These are phyloP conservation scores for Oryza longistaminata DNA, from an alignment of 176 grass and related monocot species.

Conservation along the genomic window DNA sequence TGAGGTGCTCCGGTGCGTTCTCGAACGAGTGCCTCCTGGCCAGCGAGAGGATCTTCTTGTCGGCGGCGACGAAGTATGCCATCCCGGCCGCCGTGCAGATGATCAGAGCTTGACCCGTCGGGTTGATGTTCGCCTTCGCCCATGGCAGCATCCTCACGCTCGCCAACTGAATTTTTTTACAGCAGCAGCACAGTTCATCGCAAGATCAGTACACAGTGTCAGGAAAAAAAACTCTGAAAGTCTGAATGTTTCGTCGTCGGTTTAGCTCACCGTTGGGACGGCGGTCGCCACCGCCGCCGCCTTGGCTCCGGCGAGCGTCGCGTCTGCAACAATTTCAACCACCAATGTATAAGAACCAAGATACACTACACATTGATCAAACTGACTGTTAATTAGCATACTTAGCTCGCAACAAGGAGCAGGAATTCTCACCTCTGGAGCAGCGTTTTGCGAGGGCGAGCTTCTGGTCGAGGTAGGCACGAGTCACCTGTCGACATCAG, in stretches of 20 bases:
- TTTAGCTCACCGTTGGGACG: slow-evolving; percentile 52
- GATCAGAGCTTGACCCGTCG: no score
- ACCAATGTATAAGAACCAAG: neutral
- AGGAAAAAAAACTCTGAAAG: no score
- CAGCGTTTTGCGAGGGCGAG: slow-evolving; percentile 73
- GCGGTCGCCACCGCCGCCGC: slow-evolving; percentile 50
- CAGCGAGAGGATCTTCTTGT: slow-evolving; percentile 62
- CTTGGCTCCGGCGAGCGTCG: slow-evolving; percentile 60
- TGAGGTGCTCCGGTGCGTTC: slow-evolving; percentile 31
- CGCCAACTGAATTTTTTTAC: no score
- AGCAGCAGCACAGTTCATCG: no score
- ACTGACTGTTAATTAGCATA: neutral
- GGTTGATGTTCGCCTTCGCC: no score
- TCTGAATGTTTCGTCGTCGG: neutral
- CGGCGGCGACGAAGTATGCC: slow-evolving; percentile 59
- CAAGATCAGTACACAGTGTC: no score
- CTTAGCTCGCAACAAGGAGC: neutral
- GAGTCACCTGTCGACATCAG: slow-evolving; percentile 45
- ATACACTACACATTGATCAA: neutral
- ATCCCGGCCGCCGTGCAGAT: no score
- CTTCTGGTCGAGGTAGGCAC: slow-evolving; percentile 58
- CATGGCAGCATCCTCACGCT: slow-evolving; percentile 73
- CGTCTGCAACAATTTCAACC: slow-evolving; percentile 44
- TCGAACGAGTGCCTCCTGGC: slow-evolving; percentile 65
- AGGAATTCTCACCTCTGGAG: slow-evolving; percentile 44